phyloP scores from a whole-genome alignment of 257 asterid species.

The Anisodus tanguticus region DNA sequence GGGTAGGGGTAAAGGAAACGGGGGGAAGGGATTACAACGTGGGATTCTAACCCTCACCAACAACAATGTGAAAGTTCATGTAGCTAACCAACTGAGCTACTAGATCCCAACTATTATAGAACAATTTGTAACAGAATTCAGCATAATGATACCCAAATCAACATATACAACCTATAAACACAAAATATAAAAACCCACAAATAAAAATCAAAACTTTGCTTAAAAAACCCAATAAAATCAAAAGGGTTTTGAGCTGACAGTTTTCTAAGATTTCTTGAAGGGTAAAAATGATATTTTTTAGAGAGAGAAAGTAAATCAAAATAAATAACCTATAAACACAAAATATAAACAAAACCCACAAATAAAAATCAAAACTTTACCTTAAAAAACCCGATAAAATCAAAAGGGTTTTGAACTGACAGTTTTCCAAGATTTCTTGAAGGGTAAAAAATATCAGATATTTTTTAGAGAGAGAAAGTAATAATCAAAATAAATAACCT shows the following conservation, averaged over 20 bases:
- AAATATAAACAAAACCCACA: no score
- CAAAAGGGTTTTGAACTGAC: background rate
- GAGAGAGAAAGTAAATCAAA: conserved; percentile 27
- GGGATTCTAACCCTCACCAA: no score
- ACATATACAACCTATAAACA: background rate
- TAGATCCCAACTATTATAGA: no score
- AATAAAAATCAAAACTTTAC: no score
- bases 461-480: conserved; percentile 29
- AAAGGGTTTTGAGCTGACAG: background rate
- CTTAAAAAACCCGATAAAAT: background rate
- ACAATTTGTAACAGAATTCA: background rate
- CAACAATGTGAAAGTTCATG: no score
- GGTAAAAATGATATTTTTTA: background rate
- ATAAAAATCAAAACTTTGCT: conserved; percentile 5
- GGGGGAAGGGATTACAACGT: no score
- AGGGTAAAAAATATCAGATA: background rate
- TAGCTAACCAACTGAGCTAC: no score
- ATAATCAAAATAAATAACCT: no score
- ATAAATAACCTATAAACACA: no score
- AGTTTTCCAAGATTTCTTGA: background rate
- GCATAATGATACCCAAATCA: background rate
- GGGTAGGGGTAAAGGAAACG: no score
- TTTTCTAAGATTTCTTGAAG: background rate
- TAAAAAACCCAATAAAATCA: background rate
- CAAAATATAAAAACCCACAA: conserved; percentile 5